These are phyloP conservation scores for Periconia sp. DNA, from an alignment of 2,329 filamentous ascomycete genomes.

Conservation along the genomic window DNA sequence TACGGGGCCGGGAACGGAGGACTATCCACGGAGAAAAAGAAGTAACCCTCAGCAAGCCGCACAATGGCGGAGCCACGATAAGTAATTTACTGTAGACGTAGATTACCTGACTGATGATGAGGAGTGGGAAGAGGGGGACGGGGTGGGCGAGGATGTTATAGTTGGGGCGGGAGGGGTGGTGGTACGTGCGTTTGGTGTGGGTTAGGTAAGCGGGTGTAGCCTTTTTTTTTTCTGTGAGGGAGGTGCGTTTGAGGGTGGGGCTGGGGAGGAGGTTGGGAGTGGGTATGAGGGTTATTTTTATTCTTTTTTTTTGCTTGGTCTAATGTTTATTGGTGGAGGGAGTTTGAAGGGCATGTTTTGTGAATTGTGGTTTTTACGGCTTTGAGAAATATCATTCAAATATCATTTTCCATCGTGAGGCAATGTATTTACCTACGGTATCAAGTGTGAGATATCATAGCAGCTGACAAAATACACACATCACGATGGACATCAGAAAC, in stretches of 20 bases:
- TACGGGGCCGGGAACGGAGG: constrained; percentile 49
- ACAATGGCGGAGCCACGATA: constrained; percentile 43
- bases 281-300: neutral
- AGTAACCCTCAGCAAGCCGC: constrained; percentile 48
- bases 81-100: constrained; percentile 24
- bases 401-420: too few species aligned
- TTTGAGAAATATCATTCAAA: too few species aligned
- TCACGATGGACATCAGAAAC: neutral
- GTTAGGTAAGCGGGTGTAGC: constrained; percentile 10
- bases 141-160: constrained; percentile 27
- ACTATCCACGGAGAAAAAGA: constrained; percentile 37
- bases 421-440: too few species aligned
- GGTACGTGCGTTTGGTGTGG: constrained; percentile 10
- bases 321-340: too few species aligned
- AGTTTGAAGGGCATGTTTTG: too few species aligned
- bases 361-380: too few species aligned
- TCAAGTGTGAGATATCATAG: too few species aligned
- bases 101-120: constrained; percentile 42
- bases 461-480: neutral
- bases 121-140: constrained; percentile 20
- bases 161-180: neutral
- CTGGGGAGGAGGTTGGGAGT: neutral
- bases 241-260: neutral
- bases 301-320: neutral
- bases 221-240: neutral